Base-by-base conservation (phyloP, 177 flowering plant genomes). In the Vitis hybrid region DNA sequence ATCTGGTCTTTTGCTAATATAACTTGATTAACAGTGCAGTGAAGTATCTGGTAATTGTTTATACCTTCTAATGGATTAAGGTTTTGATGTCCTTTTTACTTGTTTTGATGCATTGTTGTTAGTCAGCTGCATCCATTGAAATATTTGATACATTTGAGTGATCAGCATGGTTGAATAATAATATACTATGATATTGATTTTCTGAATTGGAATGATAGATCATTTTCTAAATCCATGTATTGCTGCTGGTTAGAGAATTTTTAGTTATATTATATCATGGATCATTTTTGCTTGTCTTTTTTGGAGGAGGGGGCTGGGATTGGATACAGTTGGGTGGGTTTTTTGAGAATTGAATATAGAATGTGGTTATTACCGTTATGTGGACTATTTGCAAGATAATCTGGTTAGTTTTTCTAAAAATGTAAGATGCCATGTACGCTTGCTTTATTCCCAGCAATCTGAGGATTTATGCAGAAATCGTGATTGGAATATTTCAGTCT, bases 11-110 rank as follows among this genome's bases (percentile, higher is more conserved):
- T 61, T 26, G 14, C 9, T 60, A 61, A 0, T 61, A 20, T 62
- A 15, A 45, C 51, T 62, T 45, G 65, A 48, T 62, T 50, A 48
- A 62, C 26, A 15, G 29, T 50, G 12, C 26, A 16, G 39, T 62
- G 65, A 62, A 62, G 65, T 62, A 13, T 9, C 26, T 45, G 65
- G 65, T 45, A 45, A 61, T 39, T 39, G 39, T 61, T 61, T 31
- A 0, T 61, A 15, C 15, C 0, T 12, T 3, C 48, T 45, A 62
- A 34, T n/a, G 11, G 5, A 4, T 14, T n/a, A 39, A 22, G 15
- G 34, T 12, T 59, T 59, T 22, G 22, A 59, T 59, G 5, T 59
- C 29, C 22, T 8, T 58, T 58, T 58, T 20, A 20, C 31, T 20
- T 7, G 12, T 58, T n/a, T 18, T 58, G 26, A 58, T 58, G 29